Percentiles rank a stretch among this genome's conserved stretches.
Evolutionary conservation across 2,329 filamentous ascomycete species (phyloP).

Genomic region (Phyllosticta citriasiana): DNA sequence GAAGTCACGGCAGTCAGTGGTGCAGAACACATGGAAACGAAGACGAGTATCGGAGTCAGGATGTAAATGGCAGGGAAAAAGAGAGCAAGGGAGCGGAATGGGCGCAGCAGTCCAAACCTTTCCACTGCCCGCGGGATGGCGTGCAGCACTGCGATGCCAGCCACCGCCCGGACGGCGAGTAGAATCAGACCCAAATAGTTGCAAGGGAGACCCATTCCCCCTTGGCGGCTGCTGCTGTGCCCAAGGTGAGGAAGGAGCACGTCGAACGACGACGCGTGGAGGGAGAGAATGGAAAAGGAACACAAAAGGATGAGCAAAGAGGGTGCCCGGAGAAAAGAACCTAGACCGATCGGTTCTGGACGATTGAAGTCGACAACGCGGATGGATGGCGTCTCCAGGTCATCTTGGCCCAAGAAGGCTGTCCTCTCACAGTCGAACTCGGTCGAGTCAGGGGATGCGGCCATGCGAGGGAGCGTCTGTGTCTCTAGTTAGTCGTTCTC

Average conservation of each 20-base stretch:
- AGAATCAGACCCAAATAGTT: slow-evolving; percentile 34
- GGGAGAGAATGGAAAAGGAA: slow-evolving; percentile 45
- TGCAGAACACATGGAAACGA: slow-evolving; percentile 24
- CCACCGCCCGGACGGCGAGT: slow-evolving; percentile 31
- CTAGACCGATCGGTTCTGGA: slow-evolving; percentile 34
- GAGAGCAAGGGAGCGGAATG: slow-evolving; percentile 33
- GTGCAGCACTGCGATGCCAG: slow-evolving; percentile 29
- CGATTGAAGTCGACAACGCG: slow-evolving; percentile 23
- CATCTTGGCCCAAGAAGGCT: slow-evolving; percentile 34
- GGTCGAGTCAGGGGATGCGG: background rate
- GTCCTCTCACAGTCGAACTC: slow-evolving; percentile 36
- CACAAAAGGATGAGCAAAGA: slow-evolving; percentile 37
- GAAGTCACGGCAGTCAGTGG: slow-evolving; percentile 28
- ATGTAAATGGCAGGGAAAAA: slow-evolving; percentile 32
- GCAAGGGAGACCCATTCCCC: slow-evolving; percentile 38
- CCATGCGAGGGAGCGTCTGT: slow-evolving; percentile 19
- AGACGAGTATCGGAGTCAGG: slow-evolving; percentile 29
- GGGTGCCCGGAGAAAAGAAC: slow-evolving; percentile 36
- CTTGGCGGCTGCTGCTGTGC: slow-evolving; percentile 34
- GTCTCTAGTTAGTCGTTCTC: background rate
- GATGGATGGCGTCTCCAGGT: slow-evolving; percentile 26
- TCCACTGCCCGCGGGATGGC: slow-evolving; percentile 28
- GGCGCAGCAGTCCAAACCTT: slow-evolving; percentile 31
- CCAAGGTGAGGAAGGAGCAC: slow-evolving; percentile 38
- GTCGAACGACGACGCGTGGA: slow-evolving; percentile 45